Evolutionary conservation across 2,329 filamentous ascomycete genomes (phyloP), one percentile per base, ranked within the genome.

Genomic region (Raffaelea deltoideospora): DNA sequence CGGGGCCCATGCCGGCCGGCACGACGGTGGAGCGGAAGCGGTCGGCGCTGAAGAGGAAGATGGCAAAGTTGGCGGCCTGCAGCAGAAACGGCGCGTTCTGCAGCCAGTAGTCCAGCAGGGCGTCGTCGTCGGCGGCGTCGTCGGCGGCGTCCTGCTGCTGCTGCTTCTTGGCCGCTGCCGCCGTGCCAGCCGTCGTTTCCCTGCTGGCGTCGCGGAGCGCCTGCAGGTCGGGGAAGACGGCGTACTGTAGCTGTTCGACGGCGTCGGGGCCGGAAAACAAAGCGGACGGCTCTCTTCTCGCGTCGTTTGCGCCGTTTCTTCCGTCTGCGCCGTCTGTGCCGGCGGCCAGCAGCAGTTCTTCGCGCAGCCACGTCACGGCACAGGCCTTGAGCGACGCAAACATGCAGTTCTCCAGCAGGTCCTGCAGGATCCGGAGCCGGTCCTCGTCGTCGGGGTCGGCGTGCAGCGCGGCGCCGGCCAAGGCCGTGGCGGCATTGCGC

Each of bases 331-430:
- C 38, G 29, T 53, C 51, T 20, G 17, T 28, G 29, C 31, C 2
- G 31, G 33, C 5, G 59, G 52, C 14, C 5, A 60, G 51, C 9
- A 76, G 60, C 14, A 78, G 56, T 49, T 79, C 75, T 45, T 78
- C 74, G 37, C 72, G 67, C 24, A 78, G 54, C 75, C 75, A 79
- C 4, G 64, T 63, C 5, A 79, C 63, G 1, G 73, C 74, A 30
- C 69, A 72, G 9, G 69, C 74, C 50, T 76, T 76, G 27, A 79
- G 59, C 1, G 67, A 62, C 3, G 72, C 63, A 46, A 74, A 78
- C 45, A 71, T 65, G 58, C 74, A 78, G 50, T 77, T 74, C 52
- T 78, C 72, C 11, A 79, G 55, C 11, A 78, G 61, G 47, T 79
- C 75, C 36, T 74, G 68, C 9, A 80, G 61, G 43, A 79, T 79